Evolutionary conservation across 2,329 filamentous ascomycete species (phyloP).

Genomic region (Rugonectria rugulosa): DNA sequence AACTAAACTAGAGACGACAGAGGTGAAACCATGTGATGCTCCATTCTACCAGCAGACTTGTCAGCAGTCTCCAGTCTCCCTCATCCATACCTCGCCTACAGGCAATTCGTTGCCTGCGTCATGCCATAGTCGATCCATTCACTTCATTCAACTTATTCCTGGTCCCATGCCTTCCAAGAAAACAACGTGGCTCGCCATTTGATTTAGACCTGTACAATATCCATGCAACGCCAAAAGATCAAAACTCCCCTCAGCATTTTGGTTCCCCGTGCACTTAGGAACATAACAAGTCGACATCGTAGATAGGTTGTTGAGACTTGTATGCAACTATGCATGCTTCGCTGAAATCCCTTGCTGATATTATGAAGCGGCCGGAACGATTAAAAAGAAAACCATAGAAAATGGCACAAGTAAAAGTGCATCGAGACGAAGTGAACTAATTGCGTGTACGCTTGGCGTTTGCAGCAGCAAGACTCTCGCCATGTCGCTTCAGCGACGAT

Average conservation of each 20-base stretch:
- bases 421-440: slow-evolving; percentile 5
- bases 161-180: slow-evolving; percentile 5
- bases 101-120: slow-evolving; percentile 27
- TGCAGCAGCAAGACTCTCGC: slow-evolving; percentile 41
- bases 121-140: slow-evolving; percentile 18
- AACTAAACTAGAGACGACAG: slow-evolving; percentile 17
- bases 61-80: slow-evolving; percentile 12
- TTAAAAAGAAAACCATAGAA: slow-evolving; percentile 15
- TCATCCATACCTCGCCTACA: slow-evolving; percentile 17
- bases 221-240: slow-evolving; percentile 38
- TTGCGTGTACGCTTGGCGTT: slow-evolving; percentile 47
- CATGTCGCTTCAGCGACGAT: slow-evolving; percentile 55
- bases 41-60: slow-evolving; percentile 11
- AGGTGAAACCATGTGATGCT: slow-evolving; percentile 6
- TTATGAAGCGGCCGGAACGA: slow-evolving; percentile 15
- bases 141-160: slow-evolving; percentile 21
- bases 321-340: not conserved
- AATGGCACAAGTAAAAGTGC: slow-evolving; percentile 4
- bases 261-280: slow-evolving; percentile 22
- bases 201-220: slow-evolving; percentile 27
- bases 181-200: slow-evolving; percentile 25
- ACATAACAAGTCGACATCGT: slow-evolving; percentile 23
- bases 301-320: not conserved
- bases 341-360: not conserved
- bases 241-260: slow-evolving; percentile 24